Conservation (phyloP, 805 yeast genomes). For the Pichia occidentalis region DNA sequence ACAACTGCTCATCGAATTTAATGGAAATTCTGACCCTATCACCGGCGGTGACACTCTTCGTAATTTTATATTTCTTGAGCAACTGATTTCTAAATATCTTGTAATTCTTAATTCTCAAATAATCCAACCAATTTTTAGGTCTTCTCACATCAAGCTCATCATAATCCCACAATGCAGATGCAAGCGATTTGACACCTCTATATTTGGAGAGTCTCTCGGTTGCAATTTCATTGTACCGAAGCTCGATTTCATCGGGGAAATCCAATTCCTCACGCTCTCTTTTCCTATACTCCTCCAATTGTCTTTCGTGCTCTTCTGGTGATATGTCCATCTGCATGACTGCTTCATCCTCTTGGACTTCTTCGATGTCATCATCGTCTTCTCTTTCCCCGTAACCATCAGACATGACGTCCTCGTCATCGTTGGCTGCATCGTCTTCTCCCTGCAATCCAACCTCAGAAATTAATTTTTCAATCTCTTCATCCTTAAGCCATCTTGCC, state of each 20-base stretch:
- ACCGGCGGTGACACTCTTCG: constrained; percentile 54
- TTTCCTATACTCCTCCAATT: constrained; percentile 59
- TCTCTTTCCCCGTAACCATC: constrained; percentile 11
- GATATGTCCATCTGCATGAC: constrained; percentile 58
- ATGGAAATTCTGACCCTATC: constrained; percentile 53
- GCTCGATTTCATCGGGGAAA: constrained; percentile 93
- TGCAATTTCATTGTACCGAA: constrained; percentile 70
- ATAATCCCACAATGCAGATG: constrained; percentile 78
- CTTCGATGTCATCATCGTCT: constrained; percentile 1
- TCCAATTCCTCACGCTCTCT: constrained; percentile 78
- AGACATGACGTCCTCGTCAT: constrained; percentile 37
- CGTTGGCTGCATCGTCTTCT: constrained; percentile 26
- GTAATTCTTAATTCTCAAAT: constrained; percentile 68
- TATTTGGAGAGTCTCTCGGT: constrained; percentile 68
- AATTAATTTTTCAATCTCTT: constrained; percentile 37
- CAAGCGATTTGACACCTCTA: constrained; percentile 80
- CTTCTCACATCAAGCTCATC: constrained; percentile 68
- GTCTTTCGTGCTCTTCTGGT: constrained; percentile 79
- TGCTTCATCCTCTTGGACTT: constrained; percentile 35
- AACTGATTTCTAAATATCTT: constrained; percentile 68
- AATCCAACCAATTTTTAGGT: constrained; percentile 73
- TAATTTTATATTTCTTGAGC: constrained; percentile 48
- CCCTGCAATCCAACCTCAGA: constrained; percentile 35
- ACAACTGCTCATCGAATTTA: constrained; percentile 44
- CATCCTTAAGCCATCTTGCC: constrained; percentile 68